Percentiles rank a stretch among this genome's conserved stretches.
Conservation (phyloP, 108 stramenopile genomes). For the Seminavis robusta region DNA sequence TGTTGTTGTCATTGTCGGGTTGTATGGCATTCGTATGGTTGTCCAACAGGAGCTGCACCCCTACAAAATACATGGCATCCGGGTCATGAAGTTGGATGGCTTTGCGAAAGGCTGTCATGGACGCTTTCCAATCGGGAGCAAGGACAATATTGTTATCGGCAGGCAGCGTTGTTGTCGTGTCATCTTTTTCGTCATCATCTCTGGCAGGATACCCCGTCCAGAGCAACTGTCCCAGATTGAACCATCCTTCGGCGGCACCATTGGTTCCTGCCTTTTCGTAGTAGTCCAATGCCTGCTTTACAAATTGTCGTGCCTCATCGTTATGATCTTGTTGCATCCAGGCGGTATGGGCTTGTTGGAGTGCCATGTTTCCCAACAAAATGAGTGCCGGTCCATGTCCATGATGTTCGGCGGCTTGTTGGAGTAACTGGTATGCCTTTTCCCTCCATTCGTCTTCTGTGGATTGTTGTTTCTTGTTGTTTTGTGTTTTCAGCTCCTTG, state of each 20-base stretch:
- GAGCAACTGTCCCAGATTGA: conserved; percentile 68
- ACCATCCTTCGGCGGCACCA: conserved; percentile 70
- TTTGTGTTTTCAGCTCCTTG: conserved; percentile 4
- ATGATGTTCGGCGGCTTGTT: conserved; percentile 58
- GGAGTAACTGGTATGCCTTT: conserved; percentile 29
- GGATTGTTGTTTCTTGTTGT: conserved; percentile 12
- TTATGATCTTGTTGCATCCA: conserved; percentile 6
- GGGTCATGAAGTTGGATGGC: conserved; percentile 74
- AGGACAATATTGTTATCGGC: conserved; percentile 7
- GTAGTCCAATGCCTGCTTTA: conserved; percentile 35
- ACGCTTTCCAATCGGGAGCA: conserved; percentile 13
- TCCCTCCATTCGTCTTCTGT: conserved; percentile 20
- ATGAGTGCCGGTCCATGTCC: conserved; percentile 55
- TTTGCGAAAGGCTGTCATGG: conserved; percentile 62
- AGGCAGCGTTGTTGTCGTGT: not conserved
- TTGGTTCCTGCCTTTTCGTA: conserved; percentile 53
- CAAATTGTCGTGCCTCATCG: conserved; percentile 13
- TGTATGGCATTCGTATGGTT: conserved; percentile 12
- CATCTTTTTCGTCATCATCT: conserved; percentile 16
- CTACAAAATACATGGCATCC: conserved; percentile 83
- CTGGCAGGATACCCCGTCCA: conserved; percentile 52
- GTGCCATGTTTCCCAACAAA: conserved; percentile 51
- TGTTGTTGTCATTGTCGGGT: conserved; percentile 93
- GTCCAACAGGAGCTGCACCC: conserved; percentile 48
- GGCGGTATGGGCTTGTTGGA: conserved; percentile 26